Evolutionary conservation across 1,139 yeast genomes (phyloP), one percentile per base, ranked within the genome.

Genomic region (Blastobotrys aristatus): DNA sequence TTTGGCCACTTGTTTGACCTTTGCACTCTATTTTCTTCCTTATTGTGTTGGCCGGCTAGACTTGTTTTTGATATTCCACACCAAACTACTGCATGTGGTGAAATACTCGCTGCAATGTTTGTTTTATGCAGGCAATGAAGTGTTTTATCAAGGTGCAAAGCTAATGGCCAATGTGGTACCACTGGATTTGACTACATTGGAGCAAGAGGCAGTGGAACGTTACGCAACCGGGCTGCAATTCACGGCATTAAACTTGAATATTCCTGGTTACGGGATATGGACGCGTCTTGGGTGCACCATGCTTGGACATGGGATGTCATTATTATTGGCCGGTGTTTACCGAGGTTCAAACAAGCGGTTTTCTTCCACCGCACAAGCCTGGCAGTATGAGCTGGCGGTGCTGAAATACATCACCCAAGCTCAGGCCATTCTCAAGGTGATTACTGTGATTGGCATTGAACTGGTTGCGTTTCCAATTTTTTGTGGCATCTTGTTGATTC

Each of bases 381-480:
- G 46, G 42, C 40, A 38, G 3, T 33, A 47, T 27, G 63, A 57
- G 41, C 38, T 45, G 14, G 43, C 50, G 11, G 32, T 59, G n/a
- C 40, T 59, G 21, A 53, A 50, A 30, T 40, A 57, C 24, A 40
- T 61, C 33, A 52, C 54, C 17, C 67, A 65, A 44, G 54, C 81
- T 8, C 73, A 72, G 32, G 75, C 77, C 20, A 81, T 95, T 2
- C 62, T 83, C 18, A 90, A 90, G 63, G 95, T 90, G 7, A 78
- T 86, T 51, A 60, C 76, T 6, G 76, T 92, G 14, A 84, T 90
- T 61, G 77, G 83, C 5, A 77, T 88, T 50, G 99, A 92, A 63
- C 74, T 90, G 44, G 74, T 86, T 21, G 71, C 84, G 6, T 92
- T 92, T 69, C 98, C 99, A 0, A 74, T 86, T 0, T 81, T 81